Conservation (phyloP, 2,329 filamentous ascomycete species). For the Endocalyx cinctus region DNA sequence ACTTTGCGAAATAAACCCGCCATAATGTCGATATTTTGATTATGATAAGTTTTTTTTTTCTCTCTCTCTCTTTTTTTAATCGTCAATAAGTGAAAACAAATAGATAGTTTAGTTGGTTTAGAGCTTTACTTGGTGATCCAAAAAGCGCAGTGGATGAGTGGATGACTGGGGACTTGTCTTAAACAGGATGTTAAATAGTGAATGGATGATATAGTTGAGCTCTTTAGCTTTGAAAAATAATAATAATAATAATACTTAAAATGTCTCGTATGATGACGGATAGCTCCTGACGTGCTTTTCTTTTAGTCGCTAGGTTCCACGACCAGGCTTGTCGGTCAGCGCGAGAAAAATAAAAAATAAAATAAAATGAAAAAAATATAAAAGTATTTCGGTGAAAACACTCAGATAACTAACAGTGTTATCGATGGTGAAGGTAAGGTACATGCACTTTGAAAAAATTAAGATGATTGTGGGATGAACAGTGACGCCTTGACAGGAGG, state of each 20-base stretch:
- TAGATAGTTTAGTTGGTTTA: conserved; percentile 17
- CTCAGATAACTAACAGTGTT: too few relatives aligned
- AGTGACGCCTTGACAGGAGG: conserved; percentile 29
- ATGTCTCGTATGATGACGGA: conserved; percentile 38
- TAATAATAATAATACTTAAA: conserved; percentile 34
- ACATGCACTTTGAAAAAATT: conserved; percentile 16
- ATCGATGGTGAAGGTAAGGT: conserved; percentile 24
- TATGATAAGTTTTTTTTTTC: too few relatives aligned
- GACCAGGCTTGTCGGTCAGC: conserved; percentile 25
- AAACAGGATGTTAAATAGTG: conserved; percentile 35
- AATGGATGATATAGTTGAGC: conserved; percentile 28
- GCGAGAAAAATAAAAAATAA: conserved; percentile 17
- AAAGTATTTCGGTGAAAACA: too few relatives aligned
- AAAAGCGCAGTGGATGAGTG: conserved; percentile 21
- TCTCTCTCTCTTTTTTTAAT: too few relatives aligned
- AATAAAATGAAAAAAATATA: too few relatives aligned
- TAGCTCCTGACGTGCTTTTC: too few relatives aligned
- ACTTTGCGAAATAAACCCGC: conserved; percentile 87
- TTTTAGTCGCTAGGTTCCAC: too few relatives aligned
- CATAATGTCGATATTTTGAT: conserved; percentile 55
- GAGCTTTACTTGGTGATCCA: conserved; percentile 19
- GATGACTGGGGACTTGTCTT: conserved; percentile 24
- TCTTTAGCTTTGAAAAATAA: too few relatives aligned
- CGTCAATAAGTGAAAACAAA: conserved; percentile 24
- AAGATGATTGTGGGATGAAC: conserved; percentile 26